phyloP scores from a whole-genome alignment of 2,329 filamentous ascomycete genomes.

The Pestalotiopsis sp. region DNA sequence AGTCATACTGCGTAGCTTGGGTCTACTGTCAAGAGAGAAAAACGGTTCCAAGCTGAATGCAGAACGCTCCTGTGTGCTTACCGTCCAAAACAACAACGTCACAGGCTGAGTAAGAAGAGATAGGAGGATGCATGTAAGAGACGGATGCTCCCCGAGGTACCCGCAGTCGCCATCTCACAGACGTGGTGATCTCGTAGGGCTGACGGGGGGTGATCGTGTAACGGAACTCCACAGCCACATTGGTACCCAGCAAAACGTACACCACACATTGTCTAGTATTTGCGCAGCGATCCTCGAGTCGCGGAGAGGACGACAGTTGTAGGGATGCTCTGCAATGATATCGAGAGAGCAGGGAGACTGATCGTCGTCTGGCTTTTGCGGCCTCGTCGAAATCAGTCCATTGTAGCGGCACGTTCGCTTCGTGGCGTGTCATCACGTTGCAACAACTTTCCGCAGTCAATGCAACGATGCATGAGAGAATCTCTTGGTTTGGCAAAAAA shows the following conservation, averaged over 20 bases:
- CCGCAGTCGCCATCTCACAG: conserved; percentile 8
- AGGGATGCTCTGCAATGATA: not conserved
- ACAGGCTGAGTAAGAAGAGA: not conserved
- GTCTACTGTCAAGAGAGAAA: not conserved
- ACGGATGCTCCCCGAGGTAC: conserved; percentile 10
- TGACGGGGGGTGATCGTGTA: conserved; percentile 8
- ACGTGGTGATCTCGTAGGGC: conserved; percentile 8
- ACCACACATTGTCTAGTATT: not conserved
- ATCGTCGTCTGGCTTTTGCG: not conserved
- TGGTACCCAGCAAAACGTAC: not conserved
- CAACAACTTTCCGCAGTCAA: no score
- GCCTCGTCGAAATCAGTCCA: no score
- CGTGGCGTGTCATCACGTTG: no score
- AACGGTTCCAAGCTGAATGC: not conserved
- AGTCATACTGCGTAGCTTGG: not conserved
- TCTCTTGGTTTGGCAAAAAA: no score
- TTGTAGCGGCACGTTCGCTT: no score
- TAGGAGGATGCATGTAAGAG: not conserved
- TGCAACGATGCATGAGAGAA: no score
- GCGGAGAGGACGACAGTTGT: not conserved
- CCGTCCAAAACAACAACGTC: not conserved
- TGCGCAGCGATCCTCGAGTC: not conserved
- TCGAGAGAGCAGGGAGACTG: not conserved
- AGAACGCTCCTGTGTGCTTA: not conserved
- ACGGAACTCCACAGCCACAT: conserved; percentile 4